Evolutionary conservation across 108 stramenopile species (phyloP).

Genomic region (Poteriospumella lacustris): DNA sequence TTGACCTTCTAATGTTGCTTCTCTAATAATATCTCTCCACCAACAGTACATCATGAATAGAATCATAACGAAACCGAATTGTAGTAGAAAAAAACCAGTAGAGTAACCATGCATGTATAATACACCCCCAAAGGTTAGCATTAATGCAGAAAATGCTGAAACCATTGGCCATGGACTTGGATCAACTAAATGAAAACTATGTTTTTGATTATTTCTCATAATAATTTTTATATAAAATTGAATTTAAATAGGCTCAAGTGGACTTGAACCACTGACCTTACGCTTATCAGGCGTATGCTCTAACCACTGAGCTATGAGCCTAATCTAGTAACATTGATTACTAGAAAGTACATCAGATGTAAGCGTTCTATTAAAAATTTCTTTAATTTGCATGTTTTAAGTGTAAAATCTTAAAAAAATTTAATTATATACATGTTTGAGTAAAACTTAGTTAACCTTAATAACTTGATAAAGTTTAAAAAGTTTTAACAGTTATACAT

Average conservation of each 20-base stretch:
- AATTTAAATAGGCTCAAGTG: constrained; percentile 31
- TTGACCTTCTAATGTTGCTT: constrained; percentile 41
- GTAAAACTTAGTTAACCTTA: constrained; percentile 9
- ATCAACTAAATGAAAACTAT: constrained; percentile 40
- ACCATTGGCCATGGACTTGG: constrained; percentile 40
- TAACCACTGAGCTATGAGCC: constrained; percentile 36
- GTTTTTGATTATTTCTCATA: constrained; percentile 36
- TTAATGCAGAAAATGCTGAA: constrained; percentile 35
- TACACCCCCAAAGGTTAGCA: constrained; percentile 32
- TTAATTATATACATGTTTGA: constrained; percentile 9
- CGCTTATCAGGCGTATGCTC: constrained; percentile 47
- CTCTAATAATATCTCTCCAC: constrained; percentile 39
- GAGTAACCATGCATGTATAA: constrained; percentile 32
- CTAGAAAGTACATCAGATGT: constrained; percentile 8
- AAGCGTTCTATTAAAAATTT: constrained; percentile 9
- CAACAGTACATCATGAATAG: constrained; percentile 30
- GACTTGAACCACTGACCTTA: constrained; percentile 42
- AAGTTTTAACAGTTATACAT: constrained; percentile 9
- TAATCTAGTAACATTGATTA: constrained; percentile 5
- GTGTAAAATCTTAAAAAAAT: constrained; percentile 9
- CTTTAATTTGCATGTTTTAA: constrained; percentile 9
- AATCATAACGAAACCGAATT: constrained; percentile 22
- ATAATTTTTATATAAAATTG: constrained; percentile 24
- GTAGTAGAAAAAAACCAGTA: constrained; percentile 9
- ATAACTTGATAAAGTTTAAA: constrained; percentile 9